These are phyloP conservation scores for Coemansia sp. DNA, from an alignment of 371 early-diverging fungal genomes.

Conservation along the genomic window DNA sequence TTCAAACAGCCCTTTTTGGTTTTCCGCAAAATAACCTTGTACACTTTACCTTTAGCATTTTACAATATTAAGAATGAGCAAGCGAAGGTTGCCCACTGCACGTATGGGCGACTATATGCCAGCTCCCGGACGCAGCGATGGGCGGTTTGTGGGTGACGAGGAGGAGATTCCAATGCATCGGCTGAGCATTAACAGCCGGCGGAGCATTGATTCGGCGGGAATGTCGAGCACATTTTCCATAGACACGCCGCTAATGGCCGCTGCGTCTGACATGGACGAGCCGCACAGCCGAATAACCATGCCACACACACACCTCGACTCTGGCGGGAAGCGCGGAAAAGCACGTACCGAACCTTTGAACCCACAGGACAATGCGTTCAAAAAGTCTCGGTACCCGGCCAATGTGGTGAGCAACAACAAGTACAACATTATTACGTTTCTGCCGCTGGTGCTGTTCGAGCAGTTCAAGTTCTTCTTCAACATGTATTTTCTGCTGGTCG, in stretches of 20 bases:
- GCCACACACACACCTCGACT: not conserved
- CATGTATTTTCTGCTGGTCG: conserved; percentile 94
- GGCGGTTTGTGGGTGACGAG: not conserved
- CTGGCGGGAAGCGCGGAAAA: conserved; percentile 2
- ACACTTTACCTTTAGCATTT: not conserved
- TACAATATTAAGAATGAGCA: not conserved
- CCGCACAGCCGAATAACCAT: not conserved
- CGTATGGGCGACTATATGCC: conserved; percentile 7
- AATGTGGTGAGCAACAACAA: conserved; percentile 97
- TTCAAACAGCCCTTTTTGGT: not conserved
- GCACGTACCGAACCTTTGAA: conserved; percentile 43
- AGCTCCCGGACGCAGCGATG: not conserved
- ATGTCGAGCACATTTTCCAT: conserved; percentile 35
- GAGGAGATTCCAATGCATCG: conserved; percentile 42
- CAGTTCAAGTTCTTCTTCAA: conserved; percentile 99
- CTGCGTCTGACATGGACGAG: conserved; percentile 25
- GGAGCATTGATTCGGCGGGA: conserved; percentile 8
- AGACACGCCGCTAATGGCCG: conserved; percentile 45
- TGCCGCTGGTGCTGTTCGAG: conserved; percentile 89
- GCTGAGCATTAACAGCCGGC: conserved; percentile 24
- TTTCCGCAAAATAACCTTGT: not conserved
- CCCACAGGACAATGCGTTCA: conserved; percentile 29
- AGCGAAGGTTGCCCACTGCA: not conserved
- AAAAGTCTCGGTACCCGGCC: conserved; percentile 57
- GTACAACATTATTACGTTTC: conserved; percentile 87